phyloP scores from a whole-genome alignment of 2,329 filamentous ascomycete genomes.

The Fusarium gaditjirri region DNA sequence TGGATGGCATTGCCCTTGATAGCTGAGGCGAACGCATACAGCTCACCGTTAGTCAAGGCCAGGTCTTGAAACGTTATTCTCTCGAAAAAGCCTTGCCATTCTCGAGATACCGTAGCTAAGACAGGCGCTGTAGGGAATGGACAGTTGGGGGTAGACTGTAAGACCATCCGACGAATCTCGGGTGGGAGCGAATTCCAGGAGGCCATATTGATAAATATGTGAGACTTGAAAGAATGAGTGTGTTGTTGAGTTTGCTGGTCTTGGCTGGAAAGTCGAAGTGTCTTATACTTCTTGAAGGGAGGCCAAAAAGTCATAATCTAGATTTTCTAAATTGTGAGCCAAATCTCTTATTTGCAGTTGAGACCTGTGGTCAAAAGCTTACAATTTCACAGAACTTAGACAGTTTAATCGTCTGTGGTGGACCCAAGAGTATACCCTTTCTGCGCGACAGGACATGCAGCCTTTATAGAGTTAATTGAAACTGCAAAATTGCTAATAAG shows the following conservation, averaged over 20 bases:
- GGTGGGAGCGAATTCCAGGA: not conserved
- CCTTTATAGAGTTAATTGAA: too few relatives aligned
- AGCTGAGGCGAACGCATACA: not conserved
- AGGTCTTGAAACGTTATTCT: slow-evolving; percentile 6
- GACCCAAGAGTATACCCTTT: too few relatives aligned
- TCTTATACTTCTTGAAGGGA: not conserved
- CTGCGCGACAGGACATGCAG: too few relatives aligned
- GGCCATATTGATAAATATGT: not conserved
- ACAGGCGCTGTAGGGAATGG: not conserved
- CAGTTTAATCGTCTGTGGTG: too few relatives aligned
- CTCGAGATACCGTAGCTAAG: slow-evolving; percentile 15
- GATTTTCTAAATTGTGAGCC: not conserved
- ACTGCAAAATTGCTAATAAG: too few relatives aligned
- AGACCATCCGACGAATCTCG: slow-evolving; percentile 16
- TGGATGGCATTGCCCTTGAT: not conserved
- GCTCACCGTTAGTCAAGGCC: slow-evolving; percentile 4
- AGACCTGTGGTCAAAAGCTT: not conserved
- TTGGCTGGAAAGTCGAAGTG: too few relatives aligned
- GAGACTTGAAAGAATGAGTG: too few relatives aligned
- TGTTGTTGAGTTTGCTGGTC: too few relatives aligned
- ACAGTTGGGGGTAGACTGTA: not conserved
- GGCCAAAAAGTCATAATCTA: not conserved
- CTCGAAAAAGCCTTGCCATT: slow-evolving; percentile 30
- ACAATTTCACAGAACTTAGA: not conserved
- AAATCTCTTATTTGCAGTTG: accelerated